phyloP scores from a whole-genome alignment of 1,139 yeast genomes.

The Geotrichum siamense region DNA sequence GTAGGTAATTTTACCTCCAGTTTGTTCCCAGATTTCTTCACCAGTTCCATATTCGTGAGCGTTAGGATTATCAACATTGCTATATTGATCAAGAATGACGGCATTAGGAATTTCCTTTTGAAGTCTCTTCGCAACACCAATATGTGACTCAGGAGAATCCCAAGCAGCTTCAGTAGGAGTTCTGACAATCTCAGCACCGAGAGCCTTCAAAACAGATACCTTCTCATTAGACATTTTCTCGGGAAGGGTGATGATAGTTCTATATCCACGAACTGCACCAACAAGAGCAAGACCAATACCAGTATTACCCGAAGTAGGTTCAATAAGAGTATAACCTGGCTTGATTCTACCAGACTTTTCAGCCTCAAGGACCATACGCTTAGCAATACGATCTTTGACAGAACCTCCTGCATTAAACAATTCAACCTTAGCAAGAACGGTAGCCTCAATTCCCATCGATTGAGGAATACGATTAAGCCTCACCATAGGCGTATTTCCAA shows the following conservation, averaged over 20 bases:
- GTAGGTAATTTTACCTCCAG: constrained; percentile 63
- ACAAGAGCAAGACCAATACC: constrained; percentile 86
- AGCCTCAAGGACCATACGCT: constrained; percentile 73
- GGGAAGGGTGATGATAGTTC: constrained; percentile 82
- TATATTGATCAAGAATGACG: constrained; percentile 77
- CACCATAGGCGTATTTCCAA: constrained; percentile 81
- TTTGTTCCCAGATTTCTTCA: constrained; percentile 77
- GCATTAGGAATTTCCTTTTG: constrained; percentile 84
- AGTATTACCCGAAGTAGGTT: constrained; percentile 72
- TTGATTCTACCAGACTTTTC: constrained; percentile 71
- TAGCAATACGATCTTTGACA: constrained; percentile 55
- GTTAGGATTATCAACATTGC: constrained; percentile 69
- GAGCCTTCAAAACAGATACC: constrained; percentile 78
- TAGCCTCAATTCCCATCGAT: constrained; percentile 64
- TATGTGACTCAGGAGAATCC: constrained; percentile 89
- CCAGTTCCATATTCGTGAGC: constrained; percentile 88
- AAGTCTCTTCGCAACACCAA: constrained; percentile 77
- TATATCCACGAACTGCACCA: constrained; percentile 81
- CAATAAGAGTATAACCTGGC: constrained; percentile 81
- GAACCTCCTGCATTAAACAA: constrained; percentile 66
- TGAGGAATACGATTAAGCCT: constrained; percentile 71
- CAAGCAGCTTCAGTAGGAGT: constrained; percentile 93
- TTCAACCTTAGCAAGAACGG: constrained; percentile 48
- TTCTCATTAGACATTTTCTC: constrained; percentile 92
- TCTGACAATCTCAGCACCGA: constrained; percentile 86